A percentile compares a stretch with the other conserved stretches of the same genome.
phyloP scores from a whole-genome alignment of 2,329 filamentous ascomycete genomes.

The Penicillium aurantiogriseum region DNA sequence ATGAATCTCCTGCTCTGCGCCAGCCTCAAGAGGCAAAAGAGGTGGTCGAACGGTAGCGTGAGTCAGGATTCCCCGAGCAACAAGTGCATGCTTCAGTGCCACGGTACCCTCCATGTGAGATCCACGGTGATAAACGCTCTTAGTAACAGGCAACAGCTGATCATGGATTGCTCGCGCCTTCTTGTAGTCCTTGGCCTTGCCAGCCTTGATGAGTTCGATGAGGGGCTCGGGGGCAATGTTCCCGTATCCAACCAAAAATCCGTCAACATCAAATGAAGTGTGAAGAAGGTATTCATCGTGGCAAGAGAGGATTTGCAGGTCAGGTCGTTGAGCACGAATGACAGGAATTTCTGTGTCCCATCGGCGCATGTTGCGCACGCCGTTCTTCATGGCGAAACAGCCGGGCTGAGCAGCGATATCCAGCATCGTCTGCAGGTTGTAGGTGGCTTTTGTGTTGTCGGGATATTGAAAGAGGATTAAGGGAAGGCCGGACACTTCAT shows the following conservation, averaged over 20 bases:
- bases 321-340: constrained; percentile 50
- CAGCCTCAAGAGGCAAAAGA: constrained; percentile 35
- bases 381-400: constrained; percentile 58
- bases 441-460: constrained; percentile 54
- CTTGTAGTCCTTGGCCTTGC: constrained; percentile 51
- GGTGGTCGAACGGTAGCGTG: constrained; percentile 54
- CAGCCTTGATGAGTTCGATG: constrained; percentile 52
- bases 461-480: constrained; percentile 57
- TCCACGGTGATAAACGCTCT: constrained; percentile 55
- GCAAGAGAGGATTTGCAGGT: constrained; percentile 53
- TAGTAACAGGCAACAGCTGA: constrained; percentile 51
- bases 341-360: constrained; percentile 58
- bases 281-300: constrained; percentile 56
- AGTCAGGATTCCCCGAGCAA: constrained; percentile 50
- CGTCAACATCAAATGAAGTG: constrained; percentile 54
- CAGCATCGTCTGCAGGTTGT: constrained; percentile 53
- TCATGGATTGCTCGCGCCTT: constrained; percentile 52
- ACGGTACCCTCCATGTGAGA: constrained; percentile 58
- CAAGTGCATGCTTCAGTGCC: constrained; percentile 52
- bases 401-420: constrained; percentile 54
- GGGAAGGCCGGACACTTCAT: constrained; percentile 50
- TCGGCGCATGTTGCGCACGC: constrained; percentile 57
- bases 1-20: constrained; percentile 21
- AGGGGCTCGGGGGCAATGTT: constrained; percentile 54
- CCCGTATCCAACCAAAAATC: constrained; percentile 56